A percentile compares a stretch with the other conserved stretches of the same genome.
Evolutionary conservation across 495 filamentous ascomycete genomes (phyloP).

Genomic region (Xylaria palmicola): DNA sequence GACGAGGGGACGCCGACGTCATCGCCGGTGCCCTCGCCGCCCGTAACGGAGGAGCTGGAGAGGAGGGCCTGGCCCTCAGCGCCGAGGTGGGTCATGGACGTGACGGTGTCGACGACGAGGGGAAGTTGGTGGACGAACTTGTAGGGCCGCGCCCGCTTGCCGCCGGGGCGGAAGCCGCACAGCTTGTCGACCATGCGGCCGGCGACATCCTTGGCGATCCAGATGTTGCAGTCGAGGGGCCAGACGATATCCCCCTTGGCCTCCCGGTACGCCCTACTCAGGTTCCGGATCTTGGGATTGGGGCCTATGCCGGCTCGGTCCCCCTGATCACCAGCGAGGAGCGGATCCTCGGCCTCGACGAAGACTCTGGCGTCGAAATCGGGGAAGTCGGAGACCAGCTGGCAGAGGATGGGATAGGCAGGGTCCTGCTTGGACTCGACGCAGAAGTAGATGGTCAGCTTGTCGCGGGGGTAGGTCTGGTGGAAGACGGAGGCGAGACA

Average conservation of each 20-base stretch:
- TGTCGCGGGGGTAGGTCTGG: conserved; percentile 74
- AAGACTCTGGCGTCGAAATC: conserved; percentile 70
- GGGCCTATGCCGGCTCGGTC: conserved; percentile 70
- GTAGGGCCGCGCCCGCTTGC: conserved; percentile 56
- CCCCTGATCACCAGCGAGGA: conserved; percentile 55
- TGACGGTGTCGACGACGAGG: conserved; percentile 71
- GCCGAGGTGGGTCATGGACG: conserved; percentile 27
- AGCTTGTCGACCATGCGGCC: conserved; percentile 86
- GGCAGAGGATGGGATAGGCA: conserved; percentile 69
- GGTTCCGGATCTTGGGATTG: conserved; percentile 97
- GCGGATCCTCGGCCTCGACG: conserved; percentile 86
- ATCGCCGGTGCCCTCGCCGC: conserved; percentile 20
- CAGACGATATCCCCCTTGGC: conserved; percentile 89
- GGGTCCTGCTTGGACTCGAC: conserved; percentile 76
- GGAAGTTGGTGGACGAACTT: conserved; percentile 98
- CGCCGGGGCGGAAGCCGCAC: conserved; percentile 58
- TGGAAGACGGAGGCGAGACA: conserved; percentile 89
- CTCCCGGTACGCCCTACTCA: conserved; percentile 94
- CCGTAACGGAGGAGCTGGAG: conserved; percentile 29
- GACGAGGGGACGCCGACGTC: conserved; percentile 25
- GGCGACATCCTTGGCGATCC: conserved; percentile 76
- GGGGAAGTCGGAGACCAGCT: conserved; percentile 69
- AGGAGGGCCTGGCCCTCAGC: conserved; percentile 48
- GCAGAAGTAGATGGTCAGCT: conserved; percentile 81
- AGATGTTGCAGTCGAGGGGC: conserved; percentile 96